Conservation (phyloP, 1,284 basidiomycete species). For the Singerocomus rubriflavus region DNA sequence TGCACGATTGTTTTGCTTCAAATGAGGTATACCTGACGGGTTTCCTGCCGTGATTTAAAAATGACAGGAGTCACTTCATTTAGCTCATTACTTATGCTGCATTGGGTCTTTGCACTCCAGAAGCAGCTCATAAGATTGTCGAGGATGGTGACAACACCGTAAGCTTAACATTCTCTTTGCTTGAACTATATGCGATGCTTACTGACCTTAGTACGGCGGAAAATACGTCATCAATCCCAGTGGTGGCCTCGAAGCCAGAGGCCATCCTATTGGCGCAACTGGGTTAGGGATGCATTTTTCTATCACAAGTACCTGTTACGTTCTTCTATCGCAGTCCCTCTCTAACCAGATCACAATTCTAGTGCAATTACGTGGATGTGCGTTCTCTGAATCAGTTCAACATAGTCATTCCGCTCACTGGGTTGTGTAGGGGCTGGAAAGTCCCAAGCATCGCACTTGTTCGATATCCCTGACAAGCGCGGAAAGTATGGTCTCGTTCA, state of each 20-base stretch:
- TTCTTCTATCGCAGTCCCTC: not conserved
- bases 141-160: conserved; percentile 80
- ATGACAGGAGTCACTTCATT: not conserved
- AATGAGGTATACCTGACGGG: conserved; percentile 56
- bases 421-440: conserved; percentile 59
- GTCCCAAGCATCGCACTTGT: conserved; percentile 74
- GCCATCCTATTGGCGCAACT: conserved; percentile 80
- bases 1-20: conserved; percentile 85
- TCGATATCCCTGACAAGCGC: conserved; percentile 56
- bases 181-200: not conserved
- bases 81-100: conserved; percentile 81
- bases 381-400: conserved; percentile 14
- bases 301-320: conserved; percentile 58
- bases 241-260: conserved; percentile 83
- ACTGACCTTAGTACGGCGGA: conserved; percentile 60
- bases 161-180: conserved; percentile 16
- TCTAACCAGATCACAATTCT: not conserved
- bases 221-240: conserved; percentile 87
- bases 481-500: conserved; percentile 80
- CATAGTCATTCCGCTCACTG: not conserved
- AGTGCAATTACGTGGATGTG: conserved; percentile 74
- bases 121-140: conserved; percentile 73
- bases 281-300: conserved; percentile 87
- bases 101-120: conserved; percentile 65
- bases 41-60: not conserved